Conservation (phyloP, 176 grass and related monocot genomes). For the Urochloa ruziziensis region DNA sequence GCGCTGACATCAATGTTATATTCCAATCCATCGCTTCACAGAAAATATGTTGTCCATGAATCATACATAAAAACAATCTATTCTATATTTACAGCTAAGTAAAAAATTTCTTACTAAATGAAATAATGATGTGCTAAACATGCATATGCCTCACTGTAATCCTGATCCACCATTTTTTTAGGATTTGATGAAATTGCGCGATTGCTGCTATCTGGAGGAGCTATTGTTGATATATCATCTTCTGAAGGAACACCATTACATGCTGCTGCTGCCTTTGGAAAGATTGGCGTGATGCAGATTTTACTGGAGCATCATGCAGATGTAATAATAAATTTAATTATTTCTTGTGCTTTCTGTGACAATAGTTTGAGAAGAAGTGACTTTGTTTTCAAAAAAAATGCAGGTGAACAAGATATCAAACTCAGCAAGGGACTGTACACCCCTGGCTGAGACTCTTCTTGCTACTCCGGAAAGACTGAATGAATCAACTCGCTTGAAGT, state of each 20-base stretch:
- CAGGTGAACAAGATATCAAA: constrained; percentile 30
- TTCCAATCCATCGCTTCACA: not conserved
- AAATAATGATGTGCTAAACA: not conserved
- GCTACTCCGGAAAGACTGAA: constrained; percentile 10
- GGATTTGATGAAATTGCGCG: constrained; percentile 30
- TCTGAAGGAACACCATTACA: constrained; percentile 29
- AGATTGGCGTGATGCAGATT: constrained; percentile 32
- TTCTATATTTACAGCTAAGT: not conserved
- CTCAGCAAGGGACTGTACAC: constrained; percentile 15
- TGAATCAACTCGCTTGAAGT: constrained; percentile 32
- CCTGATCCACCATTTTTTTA: not conserved
- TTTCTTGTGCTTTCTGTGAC: not conserved
- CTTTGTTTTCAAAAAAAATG: constrained; percentile 1
- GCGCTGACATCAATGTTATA: not conserved
- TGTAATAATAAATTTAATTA: constrained; percentile 19
- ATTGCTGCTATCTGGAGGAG: constrained; percentile 31
- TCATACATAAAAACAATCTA: not conserved
- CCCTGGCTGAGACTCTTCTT: constrained; percentile 27
- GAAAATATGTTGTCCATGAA: not conserved
- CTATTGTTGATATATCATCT: constrained; percentile 33
- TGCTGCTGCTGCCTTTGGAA: constrained; percentile 34
- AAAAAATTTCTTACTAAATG: not conserved
- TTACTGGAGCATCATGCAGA: constrained; percentile 44
- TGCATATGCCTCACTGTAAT: not conserved
- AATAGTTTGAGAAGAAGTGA: not conserved